Percentiles rank a stretch among this genome's conserved stretches.
phyloP scores from a whole-genome alignment of 2,329 filamentous ascomycete species.

The Penicillium sp. region DNA sequence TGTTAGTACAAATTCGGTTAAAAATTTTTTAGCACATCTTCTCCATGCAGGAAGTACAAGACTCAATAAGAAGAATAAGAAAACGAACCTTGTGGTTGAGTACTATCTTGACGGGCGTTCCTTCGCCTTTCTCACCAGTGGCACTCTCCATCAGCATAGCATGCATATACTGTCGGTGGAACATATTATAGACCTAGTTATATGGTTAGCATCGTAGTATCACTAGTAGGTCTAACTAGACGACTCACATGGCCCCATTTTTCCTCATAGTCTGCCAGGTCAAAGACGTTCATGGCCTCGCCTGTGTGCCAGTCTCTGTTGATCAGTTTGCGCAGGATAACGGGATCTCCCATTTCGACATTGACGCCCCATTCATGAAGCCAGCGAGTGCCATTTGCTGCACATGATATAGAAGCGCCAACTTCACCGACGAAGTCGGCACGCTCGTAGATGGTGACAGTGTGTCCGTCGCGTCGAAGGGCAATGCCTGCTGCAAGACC shows the following conservation, averaged over 20 bases:
- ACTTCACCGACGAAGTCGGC: constrained; percentile 65
- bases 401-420: constrained; percentile 64
- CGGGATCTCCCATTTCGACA: constrained; percentile 60
- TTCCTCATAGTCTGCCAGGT: constrained; percentile 61
- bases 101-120: constrained; percentile 50
- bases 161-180: constrained; percentile 67
- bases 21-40: too few species aligned
- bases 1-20: background rate
- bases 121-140: constrained; percentile 49
- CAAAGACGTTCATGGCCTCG: constrained; percentile 61
- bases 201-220: background rate
- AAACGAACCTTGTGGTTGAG: constrained; percentile 51
- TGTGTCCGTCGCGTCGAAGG: constrained; percentile 51
- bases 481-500: constrained; percentile 51
- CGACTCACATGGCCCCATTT: constrained; percentile 54
- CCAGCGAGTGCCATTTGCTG: constrained; percentile 67
- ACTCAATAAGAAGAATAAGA: too few species aligned
- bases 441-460: constrained; percentile 62
- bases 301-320: constrained; percentile 68
- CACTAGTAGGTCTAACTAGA: background rate
- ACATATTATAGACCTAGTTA: constrained; percentile 58
- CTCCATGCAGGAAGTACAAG: background rate
- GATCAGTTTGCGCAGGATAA: constrained; percentile 63
- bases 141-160: constrained; percentile 61
- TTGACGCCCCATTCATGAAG: constrained; percentile 66